Conservation (phyloP, 768 basidiomycete genomes). For the Termitomyces sp. region DNA sequence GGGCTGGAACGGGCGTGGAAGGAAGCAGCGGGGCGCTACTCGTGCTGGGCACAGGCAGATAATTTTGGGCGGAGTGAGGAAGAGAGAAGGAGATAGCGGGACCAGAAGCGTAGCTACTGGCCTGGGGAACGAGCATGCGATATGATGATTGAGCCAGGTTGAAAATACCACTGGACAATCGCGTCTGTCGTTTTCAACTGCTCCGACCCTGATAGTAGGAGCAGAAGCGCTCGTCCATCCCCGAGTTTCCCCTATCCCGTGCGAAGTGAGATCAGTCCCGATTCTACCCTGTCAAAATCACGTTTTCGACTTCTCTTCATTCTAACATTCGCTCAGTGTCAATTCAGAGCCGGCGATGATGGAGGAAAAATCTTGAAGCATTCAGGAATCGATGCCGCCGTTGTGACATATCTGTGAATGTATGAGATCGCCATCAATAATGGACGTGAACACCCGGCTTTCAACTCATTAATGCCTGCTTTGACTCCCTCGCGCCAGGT, state of each 20-base stretch:
- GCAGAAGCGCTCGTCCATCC: constrained; percentile 7
- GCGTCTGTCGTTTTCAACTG: constrained; percentile 1
- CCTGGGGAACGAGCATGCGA: constrained; percentile 13
- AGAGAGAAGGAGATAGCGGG: constrained; percentile 7
- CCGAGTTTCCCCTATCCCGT: constrained; percentile 21
- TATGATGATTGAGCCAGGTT: constrained; percentile 14
- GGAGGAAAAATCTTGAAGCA: not conserved
- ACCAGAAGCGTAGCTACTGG: constrained; percentile 8
- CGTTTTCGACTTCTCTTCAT: constrained; percentile 5
- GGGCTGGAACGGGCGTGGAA: constrained; percentile 9
- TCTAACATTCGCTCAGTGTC: not conserved
- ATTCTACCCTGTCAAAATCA: constrained; percentile 16
- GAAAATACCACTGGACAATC: not conserved
- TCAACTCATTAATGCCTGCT: not conserved
- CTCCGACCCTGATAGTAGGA: constrained; percentile 5
- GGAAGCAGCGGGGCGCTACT: not conserved
- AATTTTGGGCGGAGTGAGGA: constrained; percentile 6
- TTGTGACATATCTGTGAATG: constrained; percentile 7
- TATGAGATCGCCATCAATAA: constrained; percentile 6
- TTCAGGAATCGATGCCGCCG: constrained; percentile 2
- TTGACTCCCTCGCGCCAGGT: too few species aligned
- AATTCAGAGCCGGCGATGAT: not conserved
- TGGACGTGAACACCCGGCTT: not conserved
- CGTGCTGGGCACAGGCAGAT: constrained; percentile 2
- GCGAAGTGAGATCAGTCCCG: constrained; percentile 16